Evolutionary conservation across 129 eudicot species (phyloP), one percentile per base, ranked within the genome.

Genomic region (Centella asiatica): DNA sequence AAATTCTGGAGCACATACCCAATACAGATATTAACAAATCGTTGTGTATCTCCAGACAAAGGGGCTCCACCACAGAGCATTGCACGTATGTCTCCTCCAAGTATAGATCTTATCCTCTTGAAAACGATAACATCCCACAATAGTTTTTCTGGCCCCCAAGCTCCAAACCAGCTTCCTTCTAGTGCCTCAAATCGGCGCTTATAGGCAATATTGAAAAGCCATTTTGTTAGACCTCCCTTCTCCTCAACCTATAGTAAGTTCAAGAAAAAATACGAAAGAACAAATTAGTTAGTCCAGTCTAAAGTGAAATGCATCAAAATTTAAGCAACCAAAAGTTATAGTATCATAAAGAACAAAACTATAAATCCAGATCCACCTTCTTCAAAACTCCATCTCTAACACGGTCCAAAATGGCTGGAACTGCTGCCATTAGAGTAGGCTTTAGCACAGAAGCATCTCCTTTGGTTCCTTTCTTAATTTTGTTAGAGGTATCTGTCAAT

Each of bases 31-130:
- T 87, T 92, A 26, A 87, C 80, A 67, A 92, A 92, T 44, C 90
- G 79, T 37, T 92, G 98, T 44, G 98, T 74, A 67, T 84, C 95
- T 31, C 85, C 86, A 66, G 98, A 89, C 67, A 92, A 79, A 79
- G 98, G 98, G 62, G 98, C 98, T 61, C 98, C 98, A 48, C 96
- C 98, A 63, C 90, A 92, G 29, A 92, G 96, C 94, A 92, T 92
- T 51, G 82, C 85, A 15, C 98, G 94, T 24, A 87, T 84, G 10
- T 77, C 73, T 52, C 98, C 98, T 46, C 98, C 98, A 65, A 92
- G 94, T 34, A 92, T 24, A 73, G 86, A 73, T 37, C 70, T 81
- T 49, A 92, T 78, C 72, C 76, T 87, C 44, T 77, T 84, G 44
- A 87, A 92, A 56, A 92, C 72, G 66, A 92, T n/a, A 8, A 65